Base-by-base conservation (phyloP, 129 eudicot genomes). In the Flaveria sonorensis region DNA sequence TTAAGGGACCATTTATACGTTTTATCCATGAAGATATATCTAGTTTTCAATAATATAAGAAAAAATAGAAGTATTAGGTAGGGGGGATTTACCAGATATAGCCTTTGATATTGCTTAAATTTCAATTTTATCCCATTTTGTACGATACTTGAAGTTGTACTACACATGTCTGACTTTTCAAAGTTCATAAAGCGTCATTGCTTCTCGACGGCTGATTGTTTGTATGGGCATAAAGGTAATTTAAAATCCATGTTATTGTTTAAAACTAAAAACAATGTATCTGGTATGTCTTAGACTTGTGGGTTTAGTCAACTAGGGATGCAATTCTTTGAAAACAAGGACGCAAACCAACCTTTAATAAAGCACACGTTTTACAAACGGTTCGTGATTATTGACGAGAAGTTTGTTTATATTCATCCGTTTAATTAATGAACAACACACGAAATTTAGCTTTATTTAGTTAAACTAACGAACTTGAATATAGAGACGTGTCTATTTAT, bases 61-160 rank as follows among this genome's bases (percentile, higher is more conserved):
- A 45, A 24, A 70, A 71, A 47, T 24, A 19, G 21, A 30, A 79
- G 26, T n/a, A 8, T 24, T 51, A 16, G 64, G 79, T 65, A 72
- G 74, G 74, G 79, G 57, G 69, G 83, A 65, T 73, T 73, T 80
- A 80, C 83, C 79, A 12, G 51, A 73, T 73, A 65, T 80, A 73
- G 70, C 75, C 79, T 61, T 74, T 53, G 42, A 42, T 60, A 66
- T 73, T 65, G 70, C 83, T 80, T 73, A 73, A 73, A 73, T 65
- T 73, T 2, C 83, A 73, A 53, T 48, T 65, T 13, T 72, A 73
- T 51, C 74, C 73, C 21, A 53, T 72, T 53, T 63, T 79, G 83
- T 79, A 79, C 79, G 83, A 79, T 79, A 79, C 83, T 51, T 63
- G 24, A 63, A 26, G 83, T 73, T 80, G 83, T 73, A 80, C 79